Evolutionary conservation across 768 basidiomycete species (phyloP).

Genomic region (Tulasnella sp.): DNA sequence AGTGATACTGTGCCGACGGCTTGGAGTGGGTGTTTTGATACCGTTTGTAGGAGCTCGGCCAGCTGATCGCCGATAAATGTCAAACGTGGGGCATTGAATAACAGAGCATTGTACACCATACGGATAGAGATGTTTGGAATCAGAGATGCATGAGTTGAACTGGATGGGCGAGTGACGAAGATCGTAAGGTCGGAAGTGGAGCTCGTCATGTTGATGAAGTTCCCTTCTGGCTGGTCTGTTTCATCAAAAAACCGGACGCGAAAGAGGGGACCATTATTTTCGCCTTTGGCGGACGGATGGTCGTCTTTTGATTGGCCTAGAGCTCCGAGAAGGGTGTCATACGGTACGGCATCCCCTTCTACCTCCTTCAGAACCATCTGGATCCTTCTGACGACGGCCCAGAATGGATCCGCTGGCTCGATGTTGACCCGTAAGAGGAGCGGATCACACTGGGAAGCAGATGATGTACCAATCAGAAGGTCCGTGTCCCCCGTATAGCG

Average conservation of each 20-base stretch:
- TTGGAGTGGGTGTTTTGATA: slow-evolving; percentile 52
- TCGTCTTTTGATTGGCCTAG: slow-evolving; percentile 58
- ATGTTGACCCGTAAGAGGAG: slow-evolving; percentile 74
- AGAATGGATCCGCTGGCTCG: slow-evolving; percentile 79
- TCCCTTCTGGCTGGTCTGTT: slow-evolving; percentile 59
- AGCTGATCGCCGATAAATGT: slow-evolving; percentile 76
- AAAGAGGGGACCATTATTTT: slow-evolving; percentile 50
- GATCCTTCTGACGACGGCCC: slow-evolving; percentile 75
- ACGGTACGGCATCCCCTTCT: slow-evolving; percentile 68
- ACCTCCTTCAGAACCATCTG: slow-evolving; percentile 78
- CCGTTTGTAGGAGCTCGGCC: slow-evolving; percentile 59
- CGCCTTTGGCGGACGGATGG: slow-evolving; percentile 32
- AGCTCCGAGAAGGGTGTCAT: slow-evolving; percentile 60
- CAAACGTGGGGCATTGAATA: slow-evolving; percentile 75
- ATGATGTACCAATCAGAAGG: slow-evolving; percentile 81
- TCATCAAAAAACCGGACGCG: slow-evolving; percentile 96
- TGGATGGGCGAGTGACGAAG: slow-evolving; percentile 65
- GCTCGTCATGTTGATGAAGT: slow-evolving; percentile 68
- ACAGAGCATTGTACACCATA: slow-evolving; percentile 86
- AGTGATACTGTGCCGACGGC: slow-evolving; percentile 72
- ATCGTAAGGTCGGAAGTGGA: slow-evolving; percentile 88
- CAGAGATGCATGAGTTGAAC: slow-evolving; percentile 56
- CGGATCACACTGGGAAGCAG: slow-evolving; percentile 60
- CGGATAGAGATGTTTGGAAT: slow-evolving; percentile 68
- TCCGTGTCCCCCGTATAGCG: slow-evolving; percentile 94